These are phyloP conservation scores for Backusella sp. DNA, from an alignment of 192 early-diverging fungal genomes.

Conservation along the genomic window DNA sequence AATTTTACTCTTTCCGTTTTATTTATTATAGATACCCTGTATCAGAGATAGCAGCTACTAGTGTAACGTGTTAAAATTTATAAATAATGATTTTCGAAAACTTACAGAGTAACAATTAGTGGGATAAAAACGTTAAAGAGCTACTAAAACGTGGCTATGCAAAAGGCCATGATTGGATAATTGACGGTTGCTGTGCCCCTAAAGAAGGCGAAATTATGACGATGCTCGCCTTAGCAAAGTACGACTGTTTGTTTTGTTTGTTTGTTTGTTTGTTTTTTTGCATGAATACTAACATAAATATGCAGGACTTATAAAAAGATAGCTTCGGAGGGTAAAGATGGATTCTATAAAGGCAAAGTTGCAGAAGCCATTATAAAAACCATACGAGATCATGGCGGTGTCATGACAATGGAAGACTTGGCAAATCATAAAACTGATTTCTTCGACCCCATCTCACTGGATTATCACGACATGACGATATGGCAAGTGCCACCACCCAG, in stretches of 20 bases:
- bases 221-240: conserved; percentile 52
- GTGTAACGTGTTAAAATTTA: conserved; percentile 5
- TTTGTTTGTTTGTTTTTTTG: background rate
- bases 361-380: conserved; percentile 63
- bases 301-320: conserved; percentile 52
- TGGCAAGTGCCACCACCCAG: conserved; percentile 77
- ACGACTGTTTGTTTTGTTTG: conserved; percentile 7
- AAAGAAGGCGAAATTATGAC: conserved; percentile 59
- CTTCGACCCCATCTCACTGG: conserved; percentile 59
- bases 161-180: conserved; percentile 44
- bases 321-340: conserved; percentile 59
- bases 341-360: conserved; percentile 68
- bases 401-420: conserved; percentile 69
- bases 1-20: background rate
- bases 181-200: conserved; percentile 52
- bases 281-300: background rate
- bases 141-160: conserved; percentile 29
- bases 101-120: conserved; percentile 22
- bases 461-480: conserved; percentile 57
- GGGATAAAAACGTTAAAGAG: conserved; percentile 26
- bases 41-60: conserved; percentile 24
- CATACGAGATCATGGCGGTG: conserved; percentile 50
- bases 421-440: conserved; percentile 48
- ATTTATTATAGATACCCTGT: conserved; percentile 20
- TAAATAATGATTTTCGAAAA: background rate